Conservation (phyloP, 441 rosid species). For the Dalechampia spathulata region DNA sequence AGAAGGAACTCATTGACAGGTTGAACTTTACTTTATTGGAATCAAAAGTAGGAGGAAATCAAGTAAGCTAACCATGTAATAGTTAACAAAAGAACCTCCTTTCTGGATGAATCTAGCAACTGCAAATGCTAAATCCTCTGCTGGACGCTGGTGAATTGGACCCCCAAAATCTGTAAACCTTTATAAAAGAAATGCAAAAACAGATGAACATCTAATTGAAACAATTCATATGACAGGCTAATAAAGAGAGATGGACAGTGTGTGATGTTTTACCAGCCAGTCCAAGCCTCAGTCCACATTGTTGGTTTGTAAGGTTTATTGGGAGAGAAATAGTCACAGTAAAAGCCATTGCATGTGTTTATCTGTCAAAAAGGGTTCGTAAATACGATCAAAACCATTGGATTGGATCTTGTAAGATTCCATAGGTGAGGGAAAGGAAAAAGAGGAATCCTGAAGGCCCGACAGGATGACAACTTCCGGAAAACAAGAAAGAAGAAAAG, state of each 20-base stretch:
- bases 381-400: not conserved
- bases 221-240: not conserved
- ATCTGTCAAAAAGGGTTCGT: conserved; percentile 22
- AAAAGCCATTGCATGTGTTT: conserved; percentile 69
- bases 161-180: conserved; percentile 82
- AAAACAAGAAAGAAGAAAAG: no score
- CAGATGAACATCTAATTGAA: not conserved
- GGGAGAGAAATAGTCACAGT: conserved; percentile 65
- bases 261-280: conserved; percentile 48
- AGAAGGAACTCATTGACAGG: no score
- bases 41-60: no score
- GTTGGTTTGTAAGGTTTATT: conserved; percentile 64
- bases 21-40: no score
- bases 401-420: no score
- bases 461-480: no score
- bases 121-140: conserved; percentile 69
- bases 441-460: no score
- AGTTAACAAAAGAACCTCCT: conserved; percentile 73
- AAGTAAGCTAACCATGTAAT: conserved; percentile 50
- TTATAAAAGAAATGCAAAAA: no score
- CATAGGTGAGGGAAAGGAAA: no score
- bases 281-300: conserved; percentile 89
- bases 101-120: conserved; percentile 66
- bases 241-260: not conserved
- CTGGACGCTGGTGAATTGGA: conserved; percentile 56